Base-by-base conservation (phyloP, 2,329 filamentous ascomycete genomes). In the Tolypocladium paradoxum region DNA sequence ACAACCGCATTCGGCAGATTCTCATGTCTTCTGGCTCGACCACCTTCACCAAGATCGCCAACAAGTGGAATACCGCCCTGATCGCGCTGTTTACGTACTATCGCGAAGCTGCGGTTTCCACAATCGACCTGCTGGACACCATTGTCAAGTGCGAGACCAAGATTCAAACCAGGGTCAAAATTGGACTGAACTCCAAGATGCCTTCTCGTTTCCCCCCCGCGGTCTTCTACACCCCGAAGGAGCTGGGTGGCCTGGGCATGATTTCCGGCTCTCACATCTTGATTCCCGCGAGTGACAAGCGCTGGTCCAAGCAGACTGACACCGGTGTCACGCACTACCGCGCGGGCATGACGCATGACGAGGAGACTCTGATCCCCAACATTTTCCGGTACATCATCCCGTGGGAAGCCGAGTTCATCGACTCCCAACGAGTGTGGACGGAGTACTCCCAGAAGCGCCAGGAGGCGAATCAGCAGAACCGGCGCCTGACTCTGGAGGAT, bases 91-190 rank as follows among this genome's bases (percentile, higher is more conserved):
- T 99, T 73, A 97, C 93, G 0, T 99, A 99, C 71, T 99, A 99
- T 67, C 89, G 93, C 68, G 93, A 99, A 68, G 93, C 93, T 48
- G 93, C 93, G 18, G 92, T 97, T 1, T 96, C 92, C 1, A 99
- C 95, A 0, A 89, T 97, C 56, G 88, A 90, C 56, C 77, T 99
- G 5, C 79, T 99, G 3, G 93, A 99, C 66, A 96, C 92, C 0
- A 99, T 99, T 61, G 93, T 99, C 68, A 99, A 99, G 73, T 99
- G 93, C 62, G 93, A 99, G 72, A 99, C 95, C 16, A 99, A 99
- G 77, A 99, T 99, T 52, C 93, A 99, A 73, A 99, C 93, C 5
- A 83, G 93, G 67, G 93, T 99, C 63, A 99, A 99, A 79, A 99
- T 99, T 62, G 93, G 93, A 2, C 72, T 99, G 56, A 99, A 99